Evolutionary conservation across 257 asterid genomes (phyloP), one percentile per base, ranked within the genome.

Genomic region (Paulownia fortunei): DNA sequence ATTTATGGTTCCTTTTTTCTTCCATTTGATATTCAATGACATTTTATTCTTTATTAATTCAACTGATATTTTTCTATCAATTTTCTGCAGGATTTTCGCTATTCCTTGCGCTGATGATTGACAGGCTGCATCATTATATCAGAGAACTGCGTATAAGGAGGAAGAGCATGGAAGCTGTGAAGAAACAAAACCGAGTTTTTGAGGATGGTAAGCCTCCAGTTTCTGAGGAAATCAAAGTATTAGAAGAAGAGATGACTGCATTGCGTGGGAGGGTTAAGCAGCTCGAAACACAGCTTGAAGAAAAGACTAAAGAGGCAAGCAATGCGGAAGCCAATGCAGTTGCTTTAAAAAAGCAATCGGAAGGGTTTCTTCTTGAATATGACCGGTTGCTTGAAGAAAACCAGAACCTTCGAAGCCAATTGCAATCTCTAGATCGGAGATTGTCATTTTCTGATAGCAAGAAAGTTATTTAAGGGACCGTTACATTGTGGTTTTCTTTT

Each of bases 331-430:
- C 89, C 49, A 90, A 89, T 82, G 88, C 95, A 41, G 16, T 76
- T 76, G 98, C 98, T 42, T 64, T 94, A 65, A 89, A 87, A 72
- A 94, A 94, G 79, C 98, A 94, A 79, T 89, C 98, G 3, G 97
- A 94, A 72, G 98, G 96, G 4, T 91, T 94, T 74, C 96, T 92
- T 67, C 88, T 90, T 23, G 98, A 94, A 82, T 92, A 92, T 49
- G 97, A 91, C 78, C 91, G 98, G 11, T 83, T 94, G 83, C 93
- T 87, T 2, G 97, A 89, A 77, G 98, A 94, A 83, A 94, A 94
- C 82, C 93, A 89, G 82, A 86, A 82, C 62, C 97, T 94, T 32
- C 86, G 94, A 72, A 85, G 86, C 86, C 94, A 92, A 54, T 79
- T 94, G 81, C 93, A 92, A 73, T 83, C 96, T 4, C 78, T 92